Evolutionary conservation across 2,329 filamentous ascomycete species (phyloP).

Genomic region (Cladosporium sp.): DNA sequence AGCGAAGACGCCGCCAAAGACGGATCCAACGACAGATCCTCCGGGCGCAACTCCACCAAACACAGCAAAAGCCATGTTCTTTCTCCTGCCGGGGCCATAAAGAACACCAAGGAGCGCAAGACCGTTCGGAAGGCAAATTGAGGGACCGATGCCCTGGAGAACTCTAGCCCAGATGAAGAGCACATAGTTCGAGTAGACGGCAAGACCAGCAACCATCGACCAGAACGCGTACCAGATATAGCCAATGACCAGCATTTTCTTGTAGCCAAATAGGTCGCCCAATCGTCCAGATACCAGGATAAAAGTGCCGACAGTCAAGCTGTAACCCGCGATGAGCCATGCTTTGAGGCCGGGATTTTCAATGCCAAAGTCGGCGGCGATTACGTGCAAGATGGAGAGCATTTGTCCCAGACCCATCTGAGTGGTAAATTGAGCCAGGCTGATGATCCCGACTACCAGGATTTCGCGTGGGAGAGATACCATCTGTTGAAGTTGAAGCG

Average conservation of each 20-base stretch:
- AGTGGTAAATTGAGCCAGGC: slow-evolving; percentile 34
- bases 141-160: slow-evolving; percentile 43
- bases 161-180: slow-evolving; percentile 42
- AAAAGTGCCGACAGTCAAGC: slow-evolving; percentile 47
- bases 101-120: slow-evolving; percentile 39
- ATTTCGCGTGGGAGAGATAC: slow-evolving; percentile 35
- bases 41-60: slow-evolving; percentile 40
- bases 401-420: slow-evolving; percentile 31
- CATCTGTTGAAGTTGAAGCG: slow-evolving; percentile 28
- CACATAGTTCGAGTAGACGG: slow-evolving; percentile 35
- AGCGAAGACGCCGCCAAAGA: slow-evolving; percentile 38
- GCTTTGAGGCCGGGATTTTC: slow-evolving; percentile 43
- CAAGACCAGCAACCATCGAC: slow-evolving; percentile 43
- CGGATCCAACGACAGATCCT: slow-evolving; percentile 38
- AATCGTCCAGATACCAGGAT: slow-evolving; percentile 47
- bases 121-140: slow-evolving; percentile 40
- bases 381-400: slow-evolving; percentile 27
- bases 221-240: slow-evolving; percentile 44
- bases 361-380: slow-evolving; percentile 35
- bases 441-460: slow-evolving; percentile 32
- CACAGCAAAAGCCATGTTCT: slow-evolving; percentile 41
- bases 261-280: slow-evolving; percentile 48
- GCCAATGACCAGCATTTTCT: slow-evolving; percentile 43
- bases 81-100: slow-evolving; percentile 38
- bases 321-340: slow-evolving; percentile 48